Base-by-base conservation (phyloP, 495 filamentous ascomycete genomes). In the Neurospora africana region DNA sequence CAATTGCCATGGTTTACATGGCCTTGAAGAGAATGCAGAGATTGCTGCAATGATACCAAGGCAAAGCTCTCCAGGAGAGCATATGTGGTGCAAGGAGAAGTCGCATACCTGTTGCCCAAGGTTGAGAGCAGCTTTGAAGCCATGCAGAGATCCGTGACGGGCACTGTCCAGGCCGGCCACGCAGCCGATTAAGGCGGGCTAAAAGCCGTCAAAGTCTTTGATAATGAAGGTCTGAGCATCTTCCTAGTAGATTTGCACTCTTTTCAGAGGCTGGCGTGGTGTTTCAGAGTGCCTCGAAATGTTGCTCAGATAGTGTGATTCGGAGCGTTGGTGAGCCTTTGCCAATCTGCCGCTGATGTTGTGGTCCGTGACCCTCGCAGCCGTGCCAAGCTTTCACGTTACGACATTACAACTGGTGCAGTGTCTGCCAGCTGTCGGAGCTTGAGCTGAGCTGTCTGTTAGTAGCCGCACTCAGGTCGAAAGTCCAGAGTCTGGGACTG, bases 301-400 rank as follows among this genome's bases (percentile, higher is more conserved):
- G 44, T 72, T 74, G 75, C 58, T 72, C 73, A 65, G 69, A 38
- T 65, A 27, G 39, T 70, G 74, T 72, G 65, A 38, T 71, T 68
- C 75, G 68, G 38, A 37, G 27, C 68, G 68, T 40, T 72, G 19
- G 68, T 68, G 40, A 69, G 53, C 44, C 69, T 38, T 65, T 33
- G 53, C 53, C 53, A 65, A 65, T 65, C 53, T 65, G 53, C 53
- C 53, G 53, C 67, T 69, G 68, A 72, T 71, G 73, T 71, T 36
- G 69, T 73, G 68, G 41, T 17, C 68, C 38, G 44, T 38, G 58
- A 35, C 27, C 72, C 69, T 39, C 69, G 15, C 53, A 65, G 53
- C 53, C 53, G 53, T 65, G 53, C 53, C 53, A 65, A 65, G 53
- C 27, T 65, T 65, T 65, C 53, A 33, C 27, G 6, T 33, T 33